phyloP scores from a whole-genome alignment of 108 stramenopile genomes.

The Conticribra weissflogii region DNA sequence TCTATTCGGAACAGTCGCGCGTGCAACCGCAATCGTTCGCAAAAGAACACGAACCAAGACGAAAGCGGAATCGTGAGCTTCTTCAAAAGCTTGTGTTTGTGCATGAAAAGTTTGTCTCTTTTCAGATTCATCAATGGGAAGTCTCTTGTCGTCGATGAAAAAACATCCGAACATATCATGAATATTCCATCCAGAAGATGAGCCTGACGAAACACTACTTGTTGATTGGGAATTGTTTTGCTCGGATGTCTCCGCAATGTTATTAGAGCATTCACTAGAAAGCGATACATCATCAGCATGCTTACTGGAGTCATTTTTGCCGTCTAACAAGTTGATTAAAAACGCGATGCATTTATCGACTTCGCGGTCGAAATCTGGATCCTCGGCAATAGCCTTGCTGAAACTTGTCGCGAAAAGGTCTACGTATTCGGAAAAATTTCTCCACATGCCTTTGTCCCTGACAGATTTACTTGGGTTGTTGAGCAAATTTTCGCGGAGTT shows the following conservation, averaged over 20 bases:
- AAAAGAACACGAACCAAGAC: constrained; percentile 49
- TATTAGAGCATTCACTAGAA: constrained; percentile 3
- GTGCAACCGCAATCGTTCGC: constrained; percentile 69
- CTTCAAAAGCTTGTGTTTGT: constrained; percentile 37
- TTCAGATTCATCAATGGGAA: constrained; percentile 3
- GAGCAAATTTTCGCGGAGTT: constrained; percentile 47
- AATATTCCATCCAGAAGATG: constrained; percentile 18
- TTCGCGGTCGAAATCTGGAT: constrained; percentile 81
- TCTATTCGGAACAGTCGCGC: constrained; percentile 66
- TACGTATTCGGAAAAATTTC: constrained; percentile 59
- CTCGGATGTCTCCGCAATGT: neutral
- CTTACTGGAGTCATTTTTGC: constrained; percentile 55
- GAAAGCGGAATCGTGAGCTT: constrained; percentile 38
- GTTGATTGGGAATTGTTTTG: neutral
- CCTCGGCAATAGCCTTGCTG: constrained; percentile 77
- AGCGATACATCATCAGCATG: constrained; percentile 12
- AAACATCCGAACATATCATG: constrained; percentile 38
- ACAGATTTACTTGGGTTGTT: constrained; percentile 11
- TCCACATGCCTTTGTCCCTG: constrained; percentile 50
- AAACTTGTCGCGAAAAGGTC: constrained; percentile 79
- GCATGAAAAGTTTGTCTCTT: constrained; percentile 9
- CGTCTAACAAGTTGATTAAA: constrained; percentile 71
- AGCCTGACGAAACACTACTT: neutral
- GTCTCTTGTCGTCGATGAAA: constrained; percentile 17
- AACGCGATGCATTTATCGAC: constrained; percentile 73